These are phyloP conservation scores for Exophiala viscosa DNA, from an alignment of 2,329 filamentous ascomycete species.

Conservation along the genomic window DNA sequence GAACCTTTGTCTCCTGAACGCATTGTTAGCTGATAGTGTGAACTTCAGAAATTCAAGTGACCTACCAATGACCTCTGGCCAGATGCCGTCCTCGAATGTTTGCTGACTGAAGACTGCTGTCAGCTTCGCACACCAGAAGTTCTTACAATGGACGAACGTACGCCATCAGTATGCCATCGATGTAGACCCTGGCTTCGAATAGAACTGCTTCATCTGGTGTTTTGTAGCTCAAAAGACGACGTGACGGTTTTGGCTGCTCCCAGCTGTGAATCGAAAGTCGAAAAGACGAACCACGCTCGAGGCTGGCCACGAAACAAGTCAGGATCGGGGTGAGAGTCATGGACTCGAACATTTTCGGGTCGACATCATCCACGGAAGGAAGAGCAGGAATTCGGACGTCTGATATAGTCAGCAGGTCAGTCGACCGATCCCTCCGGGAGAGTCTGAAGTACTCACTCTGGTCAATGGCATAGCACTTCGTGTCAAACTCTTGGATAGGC, in stretches of 20 bases:
- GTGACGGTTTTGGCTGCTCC: constrained; percentile 59
- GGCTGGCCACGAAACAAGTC: constrained; percentile 67
- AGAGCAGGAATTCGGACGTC: constrained; percentile 1
- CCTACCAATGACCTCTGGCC: constrained; percentile 41
- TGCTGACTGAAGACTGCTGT: constrained; percentile 5
- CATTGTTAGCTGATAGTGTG: constrained; percentile 1
- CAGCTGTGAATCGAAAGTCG: constrained; percentile 73
- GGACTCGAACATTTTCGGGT: constrained; percentile 21
- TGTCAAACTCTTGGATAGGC: constrained; percentile 78
- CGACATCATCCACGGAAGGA: neutral
- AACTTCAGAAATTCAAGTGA: neutral
- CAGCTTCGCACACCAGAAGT: neutral
- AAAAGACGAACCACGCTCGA: constrained; percentile 58
- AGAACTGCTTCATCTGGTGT: constrained; percentile 55
- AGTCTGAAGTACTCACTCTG: constrained; percentile 42
- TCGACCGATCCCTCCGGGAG: constrained; percentile 3
- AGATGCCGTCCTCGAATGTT: constrained; percentile 31
- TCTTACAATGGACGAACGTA: constrained; percentile 37
- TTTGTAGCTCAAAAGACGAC: constrained; percentile 55
- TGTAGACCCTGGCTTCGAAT: constrained; percentile 64
- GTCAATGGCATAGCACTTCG: constrained; percentile 64
- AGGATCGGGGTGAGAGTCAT: constrained; percentile 57
- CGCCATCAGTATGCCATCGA: constrained; percentile 65
- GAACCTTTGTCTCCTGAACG: constrained; percentile 15
- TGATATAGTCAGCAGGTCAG: neutral